Base-by-base conservation (phyloP, 768 basidiomycete genomes). In the Calocybe indica region DNA sequence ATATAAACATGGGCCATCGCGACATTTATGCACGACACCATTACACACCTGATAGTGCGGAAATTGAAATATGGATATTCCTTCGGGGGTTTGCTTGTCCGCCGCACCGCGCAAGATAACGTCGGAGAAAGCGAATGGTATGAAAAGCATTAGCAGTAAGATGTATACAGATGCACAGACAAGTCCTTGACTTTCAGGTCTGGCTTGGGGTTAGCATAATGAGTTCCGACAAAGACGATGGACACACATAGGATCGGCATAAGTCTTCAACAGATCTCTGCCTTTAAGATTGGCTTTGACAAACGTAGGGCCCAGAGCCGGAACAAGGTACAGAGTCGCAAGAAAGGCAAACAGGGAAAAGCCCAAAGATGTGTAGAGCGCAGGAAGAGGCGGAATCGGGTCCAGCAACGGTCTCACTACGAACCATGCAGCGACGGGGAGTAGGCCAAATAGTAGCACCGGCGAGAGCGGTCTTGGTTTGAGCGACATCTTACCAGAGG, bases 141-240 rank as follows among this genome's bases (percentile, higher is more conserved):
- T 95, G 59, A 98, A 99, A 5, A 96, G 72, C 48, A 92, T 89
- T 53, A 99, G 69, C 37, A 86, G 68, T 37, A 90, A 75, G 49
- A 96, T 86, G 62, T 98, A 98, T 47, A 94, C 75, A 2, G 84
- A 78, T 1, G 95, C 93, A 58, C 86, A 90, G 42, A 96, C 85
- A 49, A 97, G 82, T 9, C 95, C 95, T 58, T 87, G 80, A 54
- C 91, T 92, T 70, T 99, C 96, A 37, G 96, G 94, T 62, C 94
- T 98, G 28, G 11, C 8, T 33, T 8, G 35, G 28, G 53, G 34
- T 52, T 36, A 48, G 6, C 34, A 29, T 33, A 6, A 48, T 31
- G 15, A 31, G 15, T 37, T 37, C 37, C 22, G 13, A 33, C 22
- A 22, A 40, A 34, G 28, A 45, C 35, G 49, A 15, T 13, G 15